Evolutionary conservation across 164 flowering plant species (phyloP).

Genomic region (Kalanchoe fedtschenkoi): DNA sequence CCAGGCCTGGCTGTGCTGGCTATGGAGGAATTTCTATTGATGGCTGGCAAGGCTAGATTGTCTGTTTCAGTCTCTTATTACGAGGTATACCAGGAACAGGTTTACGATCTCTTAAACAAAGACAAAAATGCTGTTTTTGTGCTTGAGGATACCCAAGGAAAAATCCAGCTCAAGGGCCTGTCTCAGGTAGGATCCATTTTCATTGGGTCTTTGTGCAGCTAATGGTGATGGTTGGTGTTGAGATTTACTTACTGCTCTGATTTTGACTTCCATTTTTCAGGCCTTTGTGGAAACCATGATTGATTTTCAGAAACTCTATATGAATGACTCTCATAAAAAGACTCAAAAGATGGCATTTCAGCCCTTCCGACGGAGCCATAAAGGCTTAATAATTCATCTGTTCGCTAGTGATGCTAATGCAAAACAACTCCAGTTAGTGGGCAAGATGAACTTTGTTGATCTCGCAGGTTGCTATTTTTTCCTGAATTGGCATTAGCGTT

Average conservation of each 20-base stretch:
- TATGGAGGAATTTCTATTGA: conserved; percentile 38
- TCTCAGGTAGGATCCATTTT: conserved; percentile 41
- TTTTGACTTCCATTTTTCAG: conserved; percentile 20
- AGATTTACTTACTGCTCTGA: background rate
- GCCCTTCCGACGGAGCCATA: conserved; percentile 34
- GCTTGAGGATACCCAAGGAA: conserved; percentile 39
- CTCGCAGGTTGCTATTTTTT: conserved; percentile 41
- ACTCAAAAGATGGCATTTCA: conserved; percentile 26
- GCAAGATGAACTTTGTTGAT: conserved; percentile 65
- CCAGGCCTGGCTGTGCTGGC: conserved; percentile 55
- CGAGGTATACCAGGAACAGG: conserved; percentile 46
- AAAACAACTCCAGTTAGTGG: conserved; percentile 11
- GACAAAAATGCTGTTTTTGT: conserved; percentile 29
- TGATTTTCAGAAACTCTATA: conserved; percentile 43
- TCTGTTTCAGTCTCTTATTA: conserved; percentile 36
- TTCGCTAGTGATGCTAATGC: conserved; percentile 16
- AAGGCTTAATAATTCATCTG: conserved; percentile 44
- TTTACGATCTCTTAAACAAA: conserved; percentile 41
- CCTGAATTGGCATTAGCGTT: background rate
- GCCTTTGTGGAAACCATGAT: conserved; percentile 36
- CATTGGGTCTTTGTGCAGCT: background rate
- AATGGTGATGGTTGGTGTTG: too few species aligned
- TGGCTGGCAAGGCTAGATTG: conserved; percentile 21
- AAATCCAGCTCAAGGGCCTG: conserved; percentile 56
- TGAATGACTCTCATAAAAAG: conserved; percentile 15